phyloP scores from a whole-genome alignment of 2,329 filamentous ascomycete genomes.

The Sporothrix humicola region DNA sequence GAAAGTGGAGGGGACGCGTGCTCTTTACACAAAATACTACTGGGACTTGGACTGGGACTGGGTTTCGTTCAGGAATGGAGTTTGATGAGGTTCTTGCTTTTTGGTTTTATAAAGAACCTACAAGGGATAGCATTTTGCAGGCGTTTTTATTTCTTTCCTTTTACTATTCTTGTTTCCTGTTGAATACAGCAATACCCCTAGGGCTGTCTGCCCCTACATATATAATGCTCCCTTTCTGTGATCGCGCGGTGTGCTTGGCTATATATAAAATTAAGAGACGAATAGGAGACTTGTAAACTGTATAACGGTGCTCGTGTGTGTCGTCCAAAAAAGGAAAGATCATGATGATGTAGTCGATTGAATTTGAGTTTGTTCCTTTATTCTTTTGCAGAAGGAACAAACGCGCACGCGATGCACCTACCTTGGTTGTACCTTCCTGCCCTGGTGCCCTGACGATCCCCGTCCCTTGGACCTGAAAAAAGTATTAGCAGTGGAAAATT shows the following conservation, averaged over 20 bases:
- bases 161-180: neutral
- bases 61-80: constrained; percentile 40
- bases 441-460: constrained; percentile 28
- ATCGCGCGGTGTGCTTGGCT: neutral
- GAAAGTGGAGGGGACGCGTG: neutral
- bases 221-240: neutral
- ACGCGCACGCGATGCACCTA: neutral
- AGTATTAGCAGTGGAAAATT: too few species aligned
- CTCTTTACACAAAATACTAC: neutral
- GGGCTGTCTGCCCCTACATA: neutral
- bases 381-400: neutral
- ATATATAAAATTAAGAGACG: too few species aligned
- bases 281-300: too few species aligned
- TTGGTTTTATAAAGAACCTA: constrained; percentile 1
- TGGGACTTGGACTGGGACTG: neutral
- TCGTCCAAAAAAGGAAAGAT: neutral
- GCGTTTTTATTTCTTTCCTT: constrained; percentile 21
- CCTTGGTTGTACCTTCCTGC: neutral
- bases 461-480: constrained; percentile 28
- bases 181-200: constrained; percentile 24
- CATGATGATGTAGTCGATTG: neutral
- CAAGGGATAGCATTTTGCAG: constrained; percentile 18
- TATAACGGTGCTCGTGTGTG: neutral
- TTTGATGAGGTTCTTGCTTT: constrained; percentile 34
- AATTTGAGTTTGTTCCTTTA: neutral